Evolutionary conservation across 2,329 filamentous ascomycete species (phyloP).

Genomic region (Nemania sp.): DNA sequence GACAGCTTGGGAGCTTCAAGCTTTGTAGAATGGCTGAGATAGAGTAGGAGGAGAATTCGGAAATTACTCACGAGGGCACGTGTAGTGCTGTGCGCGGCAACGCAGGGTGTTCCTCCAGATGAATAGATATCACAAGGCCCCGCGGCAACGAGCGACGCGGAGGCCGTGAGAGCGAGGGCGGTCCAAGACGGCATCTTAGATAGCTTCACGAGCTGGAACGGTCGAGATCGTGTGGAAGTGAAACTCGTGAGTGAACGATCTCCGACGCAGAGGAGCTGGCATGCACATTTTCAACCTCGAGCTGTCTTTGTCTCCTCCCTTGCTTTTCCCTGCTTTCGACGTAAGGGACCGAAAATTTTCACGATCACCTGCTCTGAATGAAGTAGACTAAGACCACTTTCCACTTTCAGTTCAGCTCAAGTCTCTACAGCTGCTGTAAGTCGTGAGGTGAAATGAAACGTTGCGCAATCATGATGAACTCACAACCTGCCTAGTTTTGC

Average conservation of each 20-base stretch:
- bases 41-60: too few relatives aligned
- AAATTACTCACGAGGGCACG: constrained; percentile 49
- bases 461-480: constrained; percentile 1
- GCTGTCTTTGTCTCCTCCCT: not conserved
- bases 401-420: constrained; percentile 4
- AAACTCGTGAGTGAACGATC: not conserved
- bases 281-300: not conserved
- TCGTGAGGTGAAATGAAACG: constrained; percentile 7
- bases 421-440: not conserved
- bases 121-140: constrained; percentile 65
- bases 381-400: constrained; percentile 5
- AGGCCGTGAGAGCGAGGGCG: constrained; percentile 19
- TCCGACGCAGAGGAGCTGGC: not conserved
- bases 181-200: constrained; percentile 7
- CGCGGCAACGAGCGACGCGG: constrained; percentile 40
- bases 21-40: not conserved
- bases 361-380: not conserved
- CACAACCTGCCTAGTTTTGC: constrained; percentile 2
- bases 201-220: not conserved
- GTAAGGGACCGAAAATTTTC: not conserved
- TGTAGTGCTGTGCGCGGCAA: constrained; percentile 67
- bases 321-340: not conserved
- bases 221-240: not conserved
- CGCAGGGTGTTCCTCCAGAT: constrained; percentile 59
- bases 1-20: not conserved